These are phyloP conservation scores for Rubia peregrina DNA, from an alignment of 305 asterid genomes.

Conservation along the genomic window DNA sequence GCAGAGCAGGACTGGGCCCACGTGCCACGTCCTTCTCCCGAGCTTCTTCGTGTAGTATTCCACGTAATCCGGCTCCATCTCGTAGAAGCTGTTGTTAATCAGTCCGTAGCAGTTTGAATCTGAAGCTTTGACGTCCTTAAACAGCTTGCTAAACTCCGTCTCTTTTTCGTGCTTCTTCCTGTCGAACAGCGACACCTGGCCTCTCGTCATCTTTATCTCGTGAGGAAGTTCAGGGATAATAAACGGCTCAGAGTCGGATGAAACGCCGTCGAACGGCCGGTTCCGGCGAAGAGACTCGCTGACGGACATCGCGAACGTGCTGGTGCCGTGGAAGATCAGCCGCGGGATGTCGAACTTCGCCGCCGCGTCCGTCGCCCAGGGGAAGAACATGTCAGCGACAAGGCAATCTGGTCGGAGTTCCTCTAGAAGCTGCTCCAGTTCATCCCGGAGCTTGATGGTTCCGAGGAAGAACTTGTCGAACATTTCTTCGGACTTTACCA, in stretches of 20 bases:
- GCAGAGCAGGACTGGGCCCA: constrained; percentile 28
- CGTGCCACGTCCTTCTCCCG: constrained; percentile 16
- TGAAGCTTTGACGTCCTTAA: background rate
- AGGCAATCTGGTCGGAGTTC: constrained; percentile 27
- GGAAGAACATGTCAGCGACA: constrained; percentile 35
- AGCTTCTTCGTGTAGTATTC: constrained; percentile 12
- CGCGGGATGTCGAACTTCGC: constrained; percentile 34
- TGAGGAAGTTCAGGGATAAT: constrained; percentile 19
- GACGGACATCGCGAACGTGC: constrained; percentile 17
- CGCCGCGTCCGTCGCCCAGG: constrained; percentile 40
- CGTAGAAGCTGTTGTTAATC: constrained; percentile 30
- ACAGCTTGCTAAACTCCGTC: too few relatives aligned
- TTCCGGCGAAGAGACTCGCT: background rate
- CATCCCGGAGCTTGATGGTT: constrained; percentile 20
- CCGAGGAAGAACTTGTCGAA: constrained; percentile 17
- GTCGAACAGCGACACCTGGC: too few relatives aligned
- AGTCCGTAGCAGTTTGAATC: constrained; percentile 16
- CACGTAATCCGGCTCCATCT: constrained; percentile 24
- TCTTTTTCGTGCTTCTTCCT: too few relatives aligned
- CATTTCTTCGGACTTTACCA: constrained; percentile 14
- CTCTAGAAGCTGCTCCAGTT: constrained; percentile 23
- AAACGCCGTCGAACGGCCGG: constrained; percentile 24
- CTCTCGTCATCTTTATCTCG: too few relatives aligned
- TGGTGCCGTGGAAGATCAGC: constrained; percentile 26
- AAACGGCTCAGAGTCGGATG: constrained; percentile 23